Evolutionary conservation across 805 yeast species (phyloP), one percentile per base, ranked within the genome.

Genomic region (Ogataea methylovora): DNA sequence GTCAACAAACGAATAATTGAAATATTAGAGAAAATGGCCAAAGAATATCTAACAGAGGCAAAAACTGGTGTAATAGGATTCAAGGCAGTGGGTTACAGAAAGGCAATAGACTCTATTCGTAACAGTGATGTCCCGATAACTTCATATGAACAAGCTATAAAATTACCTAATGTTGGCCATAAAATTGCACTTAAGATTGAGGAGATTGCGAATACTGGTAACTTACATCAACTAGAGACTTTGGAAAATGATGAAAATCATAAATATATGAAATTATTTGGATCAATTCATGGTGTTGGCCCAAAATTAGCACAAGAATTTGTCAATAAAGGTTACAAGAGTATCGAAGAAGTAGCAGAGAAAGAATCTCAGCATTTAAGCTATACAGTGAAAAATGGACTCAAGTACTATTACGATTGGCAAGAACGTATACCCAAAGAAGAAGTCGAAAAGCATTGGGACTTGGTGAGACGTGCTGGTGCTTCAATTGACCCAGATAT

Each of bases 271-370:
- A 45, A 49, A 15, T 35, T 48, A 27, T 61, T 75, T 29, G 50
- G 56, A 27, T 54, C 61, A 1, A 61, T 75, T 3, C 61, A 67
- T 43, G 77, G 79, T 1, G 75, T 75, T 8, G 80, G 79, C 0
- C 54, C 60, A 4, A 44, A 34, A 6, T 49, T 53, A 4, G 73
- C 79, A 0, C 42, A 49, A 18, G 45, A 53, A 31, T 64, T 74
- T 62, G 58, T 61, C 30, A 39, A 53, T 5, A 53, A 59, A 35
- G 69, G 71, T 4, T 44, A 65, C 12, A 55, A 65, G 1, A 38
- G 65, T 11, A 63, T 67, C 1, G 74, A 69, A 28, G 49, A 67
- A 6, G 27, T 44, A 4, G 24, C 49, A 10, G 39, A 59, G 21
- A 40, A 43, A 7, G 18, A 37, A 11, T 39, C 37, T 22, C 18